Base-by-base conservation (phyloP, 2,329 filamentous ascomycete genomes). In the Aspergillus sp. region DNA sequence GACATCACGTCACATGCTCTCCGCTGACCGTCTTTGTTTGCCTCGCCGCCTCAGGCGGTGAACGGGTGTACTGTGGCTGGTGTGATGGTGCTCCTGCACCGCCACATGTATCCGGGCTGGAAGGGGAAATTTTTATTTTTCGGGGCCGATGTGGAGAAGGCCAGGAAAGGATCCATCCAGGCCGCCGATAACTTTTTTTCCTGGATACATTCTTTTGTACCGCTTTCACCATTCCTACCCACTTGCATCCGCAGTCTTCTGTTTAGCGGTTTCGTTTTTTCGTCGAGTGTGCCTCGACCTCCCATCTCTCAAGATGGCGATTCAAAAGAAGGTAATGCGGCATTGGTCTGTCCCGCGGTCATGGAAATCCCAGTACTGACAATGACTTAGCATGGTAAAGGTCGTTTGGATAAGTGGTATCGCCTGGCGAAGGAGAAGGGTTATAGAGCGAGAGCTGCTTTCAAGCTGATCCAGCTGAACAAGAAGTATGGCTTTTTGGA, bases 401-500 rank as follows among this genome's bases (percentile, higher is more conserved):
- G 94, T 79, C 93, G 94, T 86, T 85, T 97, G 72, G 95, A 99
- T 80, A 97, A 98, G 80, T 98, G 93, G 91, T 99, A 98, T 81
- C 94, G 93, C 76, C 88, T 98, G 72, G 95, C 95, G 63, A 99
- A 99, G 79, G 95, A 99, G 78, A 98, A 97, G 79, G 95, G 95
- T 64, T 99, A 97, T 76, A 86, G 95, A 72, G 94, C 95, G 63
- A 87, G 95, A 85, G 93, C 95, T 69, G 93, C 95, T 59, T 98
- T 98, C 85, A 99, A 99, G 81, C 81, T 99, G 70, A 94, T 99
- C 69, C 94, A 99, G 78, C 82, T 99, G 71, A 99, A 99, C 82
- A 97, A 98, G 81, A 98, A 97, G 77, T 99, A 96, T 89, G 91
- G 92, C 68, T 99, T 99, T 79, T 83, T 99, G 69, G 92, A 98